Percentiles rank a stretch among this genome's conserved stretches.
These are phyloP conservation scores for Besnoitia besnoiti DNA, from an alignment of 169 alveolate genomes.

Conservation along the genomic window DNA sequence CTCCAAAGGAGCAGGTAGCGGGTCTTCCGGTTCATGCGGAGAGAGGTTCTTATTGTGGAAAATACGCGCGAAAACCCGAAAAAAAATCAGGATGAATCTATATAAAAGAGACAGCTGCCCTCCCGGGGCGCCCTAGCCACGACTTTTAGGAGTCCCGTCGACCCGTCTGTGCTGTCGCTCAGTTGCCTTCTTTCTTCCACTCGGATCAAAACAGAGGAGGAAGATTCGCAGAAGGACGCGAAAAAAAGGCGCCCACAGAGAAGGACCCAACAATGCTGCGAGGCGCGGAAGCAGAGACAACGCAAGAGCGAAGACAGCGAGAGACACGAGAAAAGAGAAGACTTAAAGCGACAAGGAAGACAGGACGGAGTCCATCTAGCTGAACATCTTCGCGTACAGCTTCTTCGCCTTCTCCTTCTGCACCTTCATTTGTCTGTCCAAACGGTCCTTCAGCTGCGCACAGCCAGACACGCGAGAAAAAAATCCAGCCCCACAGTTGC, in stretches of 20 bases:
- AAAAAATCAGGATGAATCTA: no score
- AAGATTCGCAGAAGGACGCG: not conserved
- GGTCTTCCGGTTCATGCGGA: no score
- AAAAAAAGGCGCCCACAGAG: not conserved
- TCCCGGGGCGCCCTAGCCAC: no score
- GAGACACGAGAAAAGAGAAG: not conserved
- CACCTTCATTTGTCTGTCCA: not conserved
- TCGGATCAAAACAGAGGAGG: no score
- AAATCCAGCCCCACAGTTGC: no score
- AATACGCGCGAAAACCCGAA: no score
- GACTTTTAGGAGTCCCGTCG: no score
- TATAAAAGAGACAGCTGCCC: no score
- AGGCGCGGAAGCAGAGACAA: not conserved
- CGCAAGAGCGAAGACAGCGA: not conserved
- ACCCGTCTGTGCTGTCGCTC: not conserved
- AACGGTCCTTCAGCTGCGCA: not conserved
- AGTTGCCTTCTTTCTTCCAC: no score
- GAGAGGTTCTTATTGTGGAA: no score
- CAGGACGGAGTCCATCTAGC: not conserved
- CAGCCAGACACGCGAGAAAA: no score
- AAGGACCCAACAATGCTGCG: not conserved
- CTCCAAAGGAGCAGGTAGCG: no score
- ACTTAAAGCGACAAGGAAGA: not conserved
- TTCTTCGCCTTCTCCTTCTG: conserved; percentile 35
- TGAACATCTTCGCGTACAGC: conserved; percentile 27